A percentile compares a stretch with the other conserved stretches of the same genome.
These are phyloP conservation scores for Phyllosticta citrichinensis DNA, from an alignment of 2,329 filamentous ascomycete species.

Conservation along the genomic window DNA sequence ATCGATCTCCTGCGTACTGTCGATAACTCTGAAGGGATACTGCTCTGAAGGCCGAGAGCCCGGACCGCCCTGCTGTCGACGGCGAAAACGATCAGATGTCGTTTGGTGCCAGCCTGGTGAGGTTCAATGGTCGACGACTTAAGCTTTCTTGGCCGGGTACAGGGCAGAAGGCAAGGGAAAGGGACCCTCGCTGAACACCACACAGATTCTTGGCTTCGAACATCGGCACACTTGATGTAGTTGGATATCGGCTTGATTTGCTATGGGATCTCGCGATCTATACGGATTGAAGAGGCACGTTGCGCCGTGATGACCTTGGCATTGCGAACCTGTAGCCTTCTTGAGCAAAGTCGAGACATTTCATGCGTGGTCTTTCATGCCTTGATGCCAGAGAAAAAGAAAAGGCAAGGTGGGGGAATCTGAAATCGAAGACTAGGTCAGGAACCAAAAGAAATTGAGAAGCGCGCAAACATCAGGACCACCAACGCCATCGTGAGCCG, in stretches of 20 bases:
- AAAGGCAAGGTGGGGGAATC: background rate
- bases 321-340: background rate
- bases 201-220: background rate
- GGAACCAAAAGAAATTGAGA: background rate
- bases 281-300: background rate
- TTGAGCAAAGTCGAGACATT: background rate
- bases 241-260: background rate
- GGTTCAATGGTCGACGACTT: background rate
- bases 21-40: background rate
- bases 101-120: no score
- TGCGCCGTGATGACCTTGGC: background rate
- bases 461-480: background rate
- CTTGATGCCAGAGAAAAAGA: background rate
- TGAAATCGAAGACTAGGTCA: background rate
- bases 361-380: background rate
- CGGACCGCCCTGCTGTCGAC: background rate
- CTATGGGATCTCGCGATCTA: background rate
- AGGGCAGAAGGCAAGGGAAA: background rate
- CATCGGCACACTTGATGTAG: background rate
- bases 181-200: background rate
- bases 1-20: background rate
- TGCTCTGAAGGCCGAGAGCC: background rate
- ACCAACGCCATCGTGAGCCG: background rate
- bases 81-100: background rate
- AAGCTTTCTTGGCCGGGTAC: background rate